Conservation (phyloP, 1,284 basidiomycete species). For the Cystobasidium pallidum region DNA sequence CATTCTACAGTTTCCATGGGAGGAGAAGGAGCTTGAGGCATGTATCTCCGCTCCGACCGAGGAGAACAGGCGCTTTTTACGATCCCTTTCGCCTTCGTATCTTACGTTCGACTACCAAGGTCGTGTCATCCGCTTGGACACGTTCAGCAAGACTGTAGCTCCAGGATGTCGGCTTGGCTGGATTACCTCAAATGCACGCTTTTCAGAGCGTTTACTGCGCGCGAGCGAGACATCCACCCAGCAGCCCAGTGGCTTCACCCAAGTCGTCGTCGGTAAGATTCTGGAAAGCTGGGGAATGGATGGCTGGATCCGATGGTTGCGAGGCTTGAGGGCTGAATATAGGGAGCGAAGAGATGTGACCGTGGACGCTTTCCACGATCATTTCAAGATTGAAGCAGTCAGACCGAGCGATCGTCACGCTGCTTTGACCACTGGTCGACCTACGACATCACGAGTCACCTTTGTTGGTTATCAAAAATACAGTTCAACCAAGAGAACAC, state of each 20-base stretch:
- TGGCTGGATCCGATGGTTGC: slow-evolving; percentile 75
- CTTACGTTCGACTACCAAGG: slow-evolving; percentile 76
- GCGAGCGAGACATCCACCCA: slow-evolving; percentile 73
- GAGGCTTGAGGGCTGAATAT: slow-evolving; percentile 66
- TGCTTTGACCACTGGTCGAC: background rate
- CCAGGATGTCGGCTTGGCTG: slow-evolving; percentile 32
- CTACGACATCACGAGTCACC: background rate
- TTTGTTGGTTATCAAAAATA: slow-evolving; percentile 42
- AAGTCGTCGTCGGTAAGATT: slow-evolving; percentile 67
- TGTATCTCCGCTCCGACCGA: slow-evolving; percentile 1
- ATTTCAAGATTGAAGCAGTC: slow-evolving; percentile 42
- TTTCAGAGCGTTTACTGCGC: slow-evolving; percentile 74
- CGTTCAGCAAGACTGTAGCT: slow-evolving; percentile 68
- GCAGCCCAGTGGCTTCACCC: slow-evolving; percentile 70
- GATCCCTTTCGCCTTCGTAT: slow-evolving; percentile 68
- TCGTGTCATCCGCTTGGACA: slow-evolving; percentile 75
- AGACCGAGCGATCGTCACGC: background rate
- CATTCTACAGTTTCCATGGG: slow-evolving; percentile 64
- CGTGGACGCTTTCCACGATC: slow-evolving; percentile 32
- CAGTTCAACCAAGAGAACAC: slow-evolving; percentile 43
- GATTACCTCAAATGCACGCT: slow-evolving; percentile 68
- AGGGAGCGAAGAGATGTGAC: slow-evolving; percentile 32
- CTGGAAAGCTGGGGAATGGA: slow-evolving; percentile 68
- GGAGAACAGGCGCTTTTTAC: slow-evolving; percentile 59
- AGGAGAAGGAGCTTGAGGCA: slow-evolving; percentile 19